Evolutionary conservation across 805 yeast species (phyloP), one percentile per base, ranked within the genome.

Genomic region (Candida sonorensis): DNA sequence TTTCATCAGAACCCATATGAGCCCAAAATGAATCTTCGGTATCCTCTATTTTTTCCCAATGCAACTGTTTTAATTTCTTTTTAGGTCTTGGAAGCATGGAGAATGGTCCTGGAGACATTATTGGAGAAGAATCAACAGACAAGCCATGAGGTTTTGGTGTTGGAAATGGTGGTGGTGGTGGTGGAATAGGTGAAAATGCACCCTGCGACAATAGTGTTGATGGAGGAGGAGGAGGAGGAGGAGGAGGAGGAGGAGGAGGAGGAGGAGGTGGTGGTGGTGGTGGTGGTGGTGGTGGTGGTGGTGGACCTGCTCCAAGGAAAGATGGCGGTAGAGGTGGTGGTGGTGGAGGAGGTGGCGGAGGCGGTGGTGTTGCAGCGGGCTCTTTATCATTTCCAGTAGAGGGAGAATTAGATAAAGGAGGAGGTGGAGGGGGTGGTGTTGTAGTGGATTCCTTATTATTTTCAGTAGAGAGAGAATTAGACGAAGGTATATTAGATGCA

Each of bases 31-130:
- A 88, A 27, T 79, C 74, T 32, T 79, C 82, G 14, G 92, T 81
- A 37, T 77, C 70, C 21, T 90, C 95, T 23, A 94, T 67, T 50
- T 83, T 85, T 46, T 90, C 96, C 97, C 97, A 94, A 55, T 92
- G 99, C 65, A 92, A 70, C 54, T 90, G 98, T 54, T 94, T 92
- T 42, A 92, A 69, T 52, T 81, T 84, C 37, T 75, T 68, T 49
- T 74, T 77, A 3, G 94, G 88, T 40, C 85, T 64, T 17, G 82
- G 83, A 38, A 69, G 68, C 30, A 60, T 60, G 25, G 72, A 79
- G 51, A 64, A 67, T 26, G 63, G 58, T 21, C 57, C 55, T 15
- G 51, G 37, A 4, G 44, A 38, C 19, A 59, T 31, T 3, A 48
- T 26, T 7, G 54, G 57, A 7, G 57, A 51, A 2, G 41, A 31